phyloP scores from a whole-genome alignment of 306 rosid species.

The Styphnolobium japonicum region DNA sequence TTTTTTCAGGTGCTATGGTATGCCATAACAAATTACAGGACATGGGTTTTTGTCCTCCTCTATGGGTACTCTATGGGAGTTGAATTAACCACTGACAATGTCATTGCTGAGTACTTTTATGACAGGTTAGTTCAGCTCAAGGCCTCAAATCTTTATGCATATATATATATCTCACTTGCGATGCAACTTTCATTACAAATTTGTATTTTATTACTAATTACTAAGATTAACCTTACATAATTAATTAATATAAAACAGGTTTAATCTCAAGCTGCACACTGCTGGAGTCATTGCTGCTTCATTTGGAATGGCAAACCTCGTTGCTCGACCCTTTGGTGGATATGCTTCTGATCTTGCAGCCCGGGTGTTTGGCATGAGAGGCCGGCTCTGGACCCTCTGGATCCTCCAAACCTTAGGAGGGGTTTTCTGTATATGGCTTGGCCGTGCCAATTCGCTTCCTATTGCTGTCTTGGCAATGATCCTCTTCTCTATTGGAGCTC shows the following conservation, averaged over 20 bases:
- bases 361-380: constrained; percentile 78
- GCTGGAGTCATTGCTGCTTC: constrained; percentile 87
- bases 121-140: constrained; percentile 61
- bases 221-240: not conserved
- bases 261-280: constrained; percentile 70
- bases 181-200: not conserved
- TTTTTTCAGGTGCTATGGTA: constrained; percentile 71
- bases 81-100: constrained; percentile 82
- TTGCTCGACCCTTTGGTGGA: constrained; percentile 89
- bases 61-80: constrained; percentile 97
- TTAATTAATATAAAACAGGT: constrained; percentile 19
- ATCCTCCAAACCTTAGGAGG: constrained; percentile 80
- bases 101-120: constrained; percentile 82
- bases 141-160: not conserved
- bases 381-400: constrained; percentile 79
- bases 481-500: constrained; percentile 89
- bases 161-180: not conserved
- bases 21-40: constrained; percentile 82
- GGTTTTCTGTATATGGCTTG: constrained; percentile 82
- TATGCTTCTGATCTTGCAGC: constrained; percentile 60
- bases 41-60: constrained; percentile 81
- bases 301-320: constrained; percentile 87
- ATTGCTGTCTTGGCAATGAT: constrained; percentile 67
- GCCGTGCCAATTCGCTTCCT: constrained; percentile 66
- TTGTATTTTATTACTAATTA: too few species aligned